Base-by-base conservation (phyloP, 1,139 yeast genomes). In the Scheffersomyces quercinus region DNA sequence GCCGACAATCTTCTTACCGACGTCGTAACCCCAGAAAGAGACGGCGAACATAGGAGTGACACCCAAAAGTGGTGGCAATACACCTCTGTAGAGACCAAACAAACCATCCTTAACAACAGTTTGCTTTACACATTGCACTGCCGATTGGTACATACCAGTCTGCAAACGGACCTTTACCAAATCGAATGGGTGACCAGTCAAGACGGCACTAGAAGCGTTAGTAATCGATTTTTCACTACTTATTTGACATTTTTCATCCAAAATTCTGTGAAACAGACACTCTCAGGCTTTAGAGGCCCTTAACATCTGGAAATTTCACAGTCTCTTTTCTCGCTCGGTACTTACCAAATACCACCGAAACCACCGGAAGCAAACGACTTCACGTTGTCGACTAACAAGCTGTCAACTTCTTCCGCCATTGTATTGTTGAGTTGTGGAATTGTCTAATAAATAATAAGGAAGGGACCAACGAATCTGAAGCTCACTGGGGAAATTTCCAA, bases 11-110 rank as follows among this genome's bases (percentile, higher is more conserved):
- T 82, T 81, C 68, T 90, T 90, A 49, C 98, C 98, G 44, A 89
- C 75, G 59, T 90, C 98, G 68, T 93, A 93, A 60, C 98, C 98
- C 98, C 98, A 91, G 73, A 93, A 93, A 2, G 96, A 88, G 29
- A 93, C 95, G 9, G 98, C 98, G 73, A 93, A 93, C 89, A 93
- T 93, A 34, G 99, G 99, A 0, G 98, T 93, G 28, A 93, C 98
- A 29, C 99, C 99, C 28, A 88, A 65, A 41, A 93, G 72, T 5
- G 99, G 99, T 9, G 96, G 96, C 30, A 84, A 75, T 28, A 88
- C 96, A 46, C 96, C 96, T 56, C 93, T 70, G 67, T 88, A 93
- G 51, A 93, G 79, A 1, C 97, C 97, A 10, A 74, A 59, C 12
- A 82, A 79, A 1, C 96, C 96, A 50, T 88, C 91, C 33, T 78